Evolutionary conservation across 2,329 filamentous ascomycete genomes (phyloP), one percentile per base, ranked within the genome.

Genomic region (Cercospora berteroae): DNA sequence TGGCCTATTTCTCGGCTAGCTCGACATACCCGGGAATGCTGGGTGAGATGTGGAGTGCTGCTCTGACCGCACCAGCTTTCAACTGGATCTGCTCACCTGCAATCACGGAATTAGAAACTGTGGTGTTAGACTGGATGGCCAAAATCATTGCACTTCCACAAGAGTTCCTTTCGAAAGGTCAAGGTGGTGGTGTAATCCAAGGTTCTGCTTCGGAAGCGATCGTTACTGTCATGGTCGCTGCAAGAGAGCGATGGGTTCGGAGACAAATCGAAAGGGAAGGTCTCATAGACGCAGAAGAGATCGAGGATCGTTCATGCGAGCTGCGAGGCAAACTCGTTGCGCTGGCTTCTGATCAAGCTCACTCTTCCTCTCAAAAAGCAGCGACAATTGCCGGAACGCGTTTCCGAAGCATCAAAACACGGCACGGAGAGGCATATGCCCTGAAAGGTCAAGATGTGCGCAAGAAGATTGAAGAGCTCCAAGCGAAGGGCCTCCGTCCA

Each of bases 11-110:
- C 81, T 91, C 94, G 1, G 92, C 92, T 60, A 89, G 88, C 25
- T 89, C 89, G 63, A 92, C 90, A 39, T 97, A 90, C 77, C 93
- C 94, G 0, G 87, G 89, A 29, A 94, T 97, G 79, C 85, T 98
- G 10, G 94, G 93, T 20, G 94, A 98, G 81, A 89, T 98, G 83
- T 98, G 97, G 83, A 92, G 89, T 52, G 89, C 92, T 5, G 90
- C 93, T 6, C 94, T 97, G 80, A 95, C 89, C 12, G 92, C 92
- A 16, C 93, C 94, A 1, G 93, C 93, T 44, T 98, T 98, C 84
- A 98, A 98, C 81, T 98, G 94, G 94, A 89, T 97, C 71, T 97
- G 94, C 81, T 93, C 90, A 5, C 94, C 94, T 0, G 93, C 91
- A 6, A 90, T 95, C 18, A 98, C 94, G 0, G 94, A 98, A 81